Percentiles rank a stretch among this genome's conserved stretches.
Conservation (phyloP, 208 protist genomes). For the Balamuthia mandrillaris region DNA sequence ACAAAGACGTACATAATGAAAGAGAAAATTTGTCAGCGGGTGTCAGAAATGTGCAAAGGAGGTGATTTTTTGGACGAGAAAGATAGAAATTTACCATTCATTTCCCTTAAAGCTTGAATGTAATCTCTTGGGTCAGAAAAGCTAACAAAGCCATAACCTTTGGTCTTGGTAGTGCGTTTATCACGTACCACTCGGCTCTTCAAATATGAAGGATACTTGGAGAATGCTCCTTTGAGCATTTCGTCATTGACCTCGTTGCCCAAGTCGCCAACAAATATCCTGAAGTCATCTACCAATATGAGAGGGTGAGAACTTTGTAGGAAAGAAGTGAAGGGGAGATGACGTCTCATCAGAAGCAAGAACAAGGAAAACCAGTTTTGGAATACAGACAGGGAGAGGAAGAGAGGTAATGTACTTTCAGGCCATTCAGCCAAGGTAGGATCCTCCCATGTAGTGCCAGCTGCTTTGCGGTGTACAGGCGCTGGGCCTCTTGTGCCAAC, state of each 20-base stretch:
- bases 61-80: too few relatives aligned
- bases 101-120: slow-evolving; percentile 50
- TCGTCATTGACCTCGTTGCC: slow-evolving; percentile 68
- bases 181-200: slow-evolving; percentile 57
- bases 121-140: slow-evolving; percentile 56
- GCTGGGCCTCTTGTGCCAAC: too few relatives aligned
- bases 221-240: slow-evolving; percentile 47
- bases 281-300: too few relatives aligned
- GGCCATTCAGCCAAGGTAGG: neutral
- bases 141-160: slow-evolving; percentile 68
- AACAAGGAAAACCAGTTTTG: too few relatives aligned
- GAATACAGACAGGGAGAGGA: too few relatives aligned
- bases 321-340: too few relatives aligned
- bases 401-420: too few relatives aligned
- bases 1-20: too few relatives aligned
- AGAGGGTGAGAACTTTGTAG: too few relatives aligned
- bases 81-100: slow-evolving; percentile 66
- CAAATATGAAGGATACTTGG: slow-evolving; percentile 52
- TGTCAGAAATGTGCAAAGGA: too few relatives aligned
- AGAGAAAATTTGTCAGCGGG: too few relatives aligned
- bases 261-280: slow-evolving; percentile 63
- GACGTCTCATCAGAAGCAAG: too few relatives aligned
- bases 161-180: slow-evolving; percentile 54
- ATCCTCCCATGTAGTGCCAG: slow-evolving; percentile 4
- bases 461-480: neutral